A percentile compares a stretch with the other conserved stretches of the same genome.
These are phyloP conservation scores for Backusella mclennaniae DNA, from an alignment of 192 early-diverging fungal genomes.

Conservation along the genomic window DNA sequence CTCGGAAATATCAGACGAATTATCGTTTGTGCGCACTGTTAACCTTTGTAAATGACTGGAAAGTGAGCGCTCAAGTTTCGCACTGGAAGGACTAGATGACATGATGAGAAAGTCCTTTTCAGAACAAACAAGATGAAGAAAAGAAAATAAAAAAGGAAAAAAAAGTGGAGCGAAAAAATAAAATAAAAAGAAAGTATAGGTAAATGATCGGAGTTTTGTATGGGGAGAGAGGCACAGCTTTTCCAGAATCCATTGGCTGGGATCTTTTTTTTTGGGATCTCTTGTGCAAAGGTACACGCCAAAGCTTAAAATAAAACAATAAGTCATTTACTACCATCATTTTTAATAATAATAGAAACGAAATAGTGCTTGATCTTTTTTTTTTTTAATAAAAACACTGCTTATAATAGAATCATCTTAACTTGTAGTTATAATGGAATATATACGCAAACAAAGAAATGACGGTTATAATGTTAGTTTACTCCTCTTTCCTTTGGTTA, in stretches of 20 bases:
- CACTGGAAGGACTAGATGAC: slow-evolving; percentile 6
- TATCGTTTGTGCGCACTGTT: slow-evolving; percentile 4
- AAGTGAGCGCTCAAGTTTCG: slow-evolving; percentile 22
- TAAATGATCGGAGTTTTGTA: background rate
- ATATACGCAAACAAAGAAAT: no score
- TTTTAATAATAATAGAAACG: background rate
- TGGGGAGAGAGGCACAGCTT: background rate
- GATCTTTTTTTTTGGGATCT: background rate
- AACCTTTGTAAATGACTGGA: slow-evolving; percentile 30
- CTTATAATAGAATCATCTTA: no score
- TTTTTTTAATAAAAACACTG: no score
- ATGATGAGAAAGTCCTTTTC: background rate
- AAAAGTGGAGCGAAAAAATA: background rate
- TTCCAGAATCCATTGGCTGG: background rate
- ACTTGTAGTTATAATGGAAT: no score
- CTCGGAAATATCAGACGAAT: slow-evolving; percentile 16
- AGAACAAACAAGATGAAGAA: slow-evolving; percentile 1
- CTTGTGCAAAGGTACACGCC: background rate
- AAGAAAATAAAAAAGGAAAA: slow-evolving; percentile 4
- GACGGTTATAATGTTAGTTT: background rate
- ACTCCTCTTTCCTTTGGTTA: background rate
- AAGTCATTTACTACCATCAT: background rate
- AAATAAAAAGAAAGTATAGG: background rate
- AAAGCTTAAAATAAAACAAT: background rate
- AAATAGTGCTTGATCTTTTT: no score